Percentiles rank a stretch among this genome's conserved stretches.
These are phyloP conservation scores for Linum lewisii DNA, from an alignment of 345 rosid genomes.

Conservation along the genomic window DNA sequence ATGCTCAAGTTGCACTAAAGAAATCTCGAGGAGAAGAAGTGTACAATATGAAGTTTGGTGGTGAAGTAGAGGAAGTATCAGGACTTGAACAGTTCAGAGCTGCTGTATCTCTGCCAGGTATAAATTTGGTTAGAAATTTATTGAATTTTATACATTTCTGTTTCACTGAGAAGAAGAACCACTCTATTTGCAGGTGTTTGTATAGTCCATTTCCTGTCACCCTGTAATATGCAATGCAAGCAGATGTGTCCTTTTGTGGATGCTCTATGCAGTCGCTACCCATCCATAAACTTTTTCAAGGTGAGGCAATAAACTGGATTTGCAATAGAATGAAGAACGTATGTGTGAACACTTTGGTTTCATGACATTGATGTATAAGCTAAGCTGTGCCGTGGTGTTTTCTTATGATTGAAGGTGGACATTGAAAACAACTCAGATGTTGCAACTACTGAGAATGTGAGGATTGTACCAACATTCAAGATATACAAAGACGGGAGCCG, in stretches of 20 bases:
- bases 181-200: slow-evolving; percentile 47
- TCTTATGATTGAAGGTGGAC: slow-evolving; percentile 51
- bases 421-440: slow-evolving; percentile 40
- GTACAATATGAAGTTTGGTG: slow-evolving; percentile 84
- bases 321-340: background rate
- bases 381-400: no score
- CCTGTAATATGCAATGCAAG: slow-evolving; percentile 65
- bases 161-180: slow-evolving; percentile 5
- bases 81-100: slow-evolving; percentile 71
- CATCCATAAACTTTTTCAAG: slow-evolving; percentile 79
- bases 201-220: slow-evolving; percentile 54
- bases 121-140: background rate
- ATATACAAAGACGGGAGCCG: slow-evolving; percentile 73
- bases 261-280: slow-evolving; percentile 67
- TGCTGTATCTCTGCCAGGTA: slow-evolving; percentile 72
- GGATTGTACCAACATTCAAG: slow-evolving; percentile 91
- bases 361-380: background rate
- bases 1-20: slow-evolving; percentile 85
- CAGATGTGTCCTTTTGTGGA: slow-evolving; percentile 74
- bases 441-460: slow-evolving; percentile 68
- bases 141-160: background rate
- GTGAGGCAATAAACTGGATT: slow-evolving; percentile 22
- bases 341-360: no score
- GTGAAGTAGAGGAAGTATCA: slow-evolving; percentile 78
- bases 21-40: slow-evolving; percentile 91